phyloP scores from a whole-genome alignment of 139 green algal species.

The Haematococcus sp. region DNA sequence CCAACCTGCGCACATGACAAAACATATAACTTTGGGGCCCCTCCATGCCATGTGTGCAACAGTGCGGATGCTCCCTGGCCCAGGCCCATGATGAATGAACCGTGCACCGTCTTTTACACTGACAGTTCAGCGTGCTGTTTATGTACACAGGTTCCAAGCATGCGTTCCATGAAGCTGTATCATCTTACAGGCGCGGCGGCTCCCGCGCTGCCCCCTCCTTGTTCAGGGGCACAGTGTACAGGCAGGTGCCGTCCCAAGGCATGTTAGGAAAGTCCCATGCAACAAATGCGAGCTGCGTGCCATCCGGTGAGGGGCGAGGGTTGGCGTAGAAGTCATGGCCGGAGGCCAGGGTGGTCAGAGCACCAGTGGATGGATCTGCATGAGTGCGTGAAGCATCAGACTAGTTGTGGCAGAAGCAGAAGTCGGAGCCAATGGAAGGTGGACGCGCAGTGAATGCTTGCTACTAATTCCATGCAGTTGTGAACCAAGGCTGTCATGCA shows the following conservation, averaged over 20 bases:
- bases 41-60: too few species aligned
- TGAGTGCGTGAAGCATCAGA: background rate
- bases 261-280: slow-evolving; percentile 78
- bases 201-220: background rate
- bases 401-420: too few species aligned
- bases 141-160: too few species aligned
- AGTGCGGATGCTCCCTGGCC: too few species aligned
- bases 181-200: background rate
- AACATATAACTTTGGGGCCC: background rate
- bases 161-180: too few species aligned
- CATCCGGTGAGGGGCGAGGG: slow-evolving; percentile 55
- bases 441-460: too few species aligned
- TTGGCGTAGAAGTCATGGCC: slow-evolving; percentile 69
- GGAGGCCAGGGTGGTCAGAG: slow-evolving; percentile 34
- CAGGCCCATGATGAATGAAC: too few species aligned
- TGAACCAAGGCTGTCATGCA: too few species aligned
- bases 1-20: background rate
- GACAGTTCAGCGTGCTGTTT: too few species aligned
- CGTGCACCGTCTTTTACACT: too few species aligned
- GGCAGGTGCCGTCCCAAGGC: slow-evolving; percentile 44
- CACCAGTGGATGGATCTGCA: slow-evolving; percentile 49
- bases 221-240: background rate
- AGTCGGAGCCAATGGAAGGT: too few species aligned
- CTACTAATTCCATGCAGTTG: too few species aligned
- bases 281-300: slow-evolving; percentile 62